Percentiles rank a stretch among this genome's conserved stretches.
Evolutionary conservation across 2,329 filamentous ascomycete species (phyloP).

Genomic region (Claviceps maximensis): DNA sequence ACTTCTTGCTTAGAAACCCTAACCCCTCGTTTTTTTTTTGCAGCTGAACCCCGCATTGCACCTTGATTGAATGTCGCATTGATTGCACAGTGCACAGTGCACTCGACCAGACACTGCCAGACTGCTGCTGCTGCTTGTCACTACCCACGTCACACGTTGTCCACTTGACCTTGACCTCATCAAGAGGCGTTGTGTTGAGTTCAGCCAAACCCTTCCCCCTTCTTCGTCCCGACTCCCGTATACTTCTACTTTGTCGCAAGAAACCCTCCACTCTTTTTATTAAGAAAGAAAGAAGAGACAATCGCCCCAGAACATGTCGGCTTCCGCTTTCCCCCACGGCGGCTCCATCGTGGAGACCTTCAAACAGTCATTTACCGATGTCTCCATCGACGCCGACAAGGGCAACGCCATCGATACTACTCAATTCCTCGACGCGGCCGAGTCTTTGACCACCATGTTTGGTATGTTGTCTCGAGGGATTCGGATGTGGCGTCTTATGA

Average conservation of each 20-base stretch:
- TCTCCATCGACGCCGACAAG: conserved; percentile 60
- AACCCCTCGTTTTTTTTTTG: background rate
- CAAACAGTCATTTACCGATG: conserved; percentile 71
- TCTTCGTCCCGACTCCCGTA: background rate
- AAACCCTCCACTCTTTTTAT: background rate
- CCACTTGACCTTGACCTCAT: background rate
- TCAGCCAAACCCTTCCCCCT: background rate
- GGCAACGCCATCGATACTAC: conserved; percentile 68
- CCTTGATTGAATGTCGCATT: too few species aligned
- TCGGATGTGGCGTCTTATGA: background rate
- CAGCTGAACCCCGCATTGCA: background rate
- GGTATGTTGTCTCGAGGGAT: conserved; percentile 35
- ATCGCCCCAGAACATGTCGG: conserved; percentile 33
- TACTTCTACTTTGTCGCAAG: background rate
- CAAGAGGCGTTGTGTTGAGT: background rate
- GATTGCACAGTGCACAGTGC: too few species aligned
- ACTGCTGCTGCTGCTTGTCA: background rate
- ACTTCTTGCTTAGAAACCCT: too few species aligned
- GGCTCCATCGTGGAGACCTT: conserved; percentile 78
- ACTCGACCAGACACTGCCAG: too few species aligned
- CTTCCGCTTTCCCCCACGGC: conserved; percentile 41
- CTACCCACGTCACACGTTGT: background rate
- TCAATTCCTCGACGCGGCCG: conserved; percentile 83
- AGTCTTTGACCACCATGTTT: conserved; percentile 77
- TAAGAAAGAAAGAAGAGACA: background rate